A percentile compares a stretch with the other conserved stretches of the same genome.
Evolutionary conservation across 768 basidiomycete genomes (phyloP).

Genomic region (Boletus rufocinnamomeus): DNA sequence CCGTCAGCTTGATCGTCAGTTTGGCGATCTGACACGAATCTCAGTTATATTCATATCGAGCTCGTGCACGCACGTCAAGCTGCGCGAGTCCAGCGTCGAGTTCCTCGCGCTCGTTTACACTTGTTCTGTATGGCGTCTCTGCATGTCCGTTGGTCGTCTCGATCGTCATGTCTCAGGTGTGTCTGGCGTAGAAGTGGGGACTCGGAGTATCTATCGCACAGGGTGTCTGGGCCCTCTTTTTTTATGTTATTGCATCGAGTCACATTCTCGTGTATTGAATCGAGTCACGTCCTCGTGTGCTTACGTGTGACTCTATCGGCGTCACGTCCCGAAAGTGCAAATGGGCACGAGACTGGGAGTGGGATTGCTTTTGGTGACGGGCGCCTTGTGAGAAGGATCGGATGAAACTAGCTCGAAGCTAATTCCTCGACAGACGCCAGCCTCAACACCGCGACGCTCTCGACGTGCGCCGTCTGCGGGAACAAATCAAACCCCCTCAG

Average conservation of each 20-base stretch:
- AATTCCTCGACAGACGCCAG: conserved; percentile 31
- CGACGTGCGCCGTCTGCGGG: conserved; percentile 95
- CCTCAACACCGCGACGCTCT: conserved; percentile 72
- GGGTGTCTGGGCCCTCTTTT: background rate
- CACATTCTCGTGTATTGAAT: background rate
- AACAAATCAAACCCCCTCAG: conserved; percentile 92
- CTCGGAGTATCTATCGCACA: background rate
- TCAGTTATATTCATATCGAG: background rate
- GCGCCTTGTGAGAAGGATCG: no score
- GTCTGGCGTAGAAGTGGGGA: background rate
- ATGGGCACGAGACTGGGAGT: background rate
- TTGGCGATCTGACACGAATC: conserved; percentile 49
- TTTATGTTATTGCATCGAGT: background rate
- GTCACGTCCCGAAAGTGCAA: background rate
- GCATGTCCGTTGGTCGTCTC: background rate
- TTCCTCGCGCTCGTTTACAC: background rate
- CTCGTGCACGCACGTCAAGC: conserved; percentile 24
- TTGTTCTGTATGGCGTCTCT: background rate
- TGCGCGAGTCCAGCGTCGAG: background rate
- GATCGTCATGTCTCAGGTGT: conserved; percentile 5
- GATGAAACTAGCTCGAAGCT: background rate
- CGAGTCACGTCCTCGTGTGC: no score
- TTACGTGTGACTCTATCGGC: background rate
- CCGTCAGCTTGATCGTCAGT: conserved; percentile 48
- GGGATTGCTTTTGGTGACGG: no score